phyloP scores from a whole-genome alignment of 1,139 yeast species.

The Debaryomyces sp. region DNA sequence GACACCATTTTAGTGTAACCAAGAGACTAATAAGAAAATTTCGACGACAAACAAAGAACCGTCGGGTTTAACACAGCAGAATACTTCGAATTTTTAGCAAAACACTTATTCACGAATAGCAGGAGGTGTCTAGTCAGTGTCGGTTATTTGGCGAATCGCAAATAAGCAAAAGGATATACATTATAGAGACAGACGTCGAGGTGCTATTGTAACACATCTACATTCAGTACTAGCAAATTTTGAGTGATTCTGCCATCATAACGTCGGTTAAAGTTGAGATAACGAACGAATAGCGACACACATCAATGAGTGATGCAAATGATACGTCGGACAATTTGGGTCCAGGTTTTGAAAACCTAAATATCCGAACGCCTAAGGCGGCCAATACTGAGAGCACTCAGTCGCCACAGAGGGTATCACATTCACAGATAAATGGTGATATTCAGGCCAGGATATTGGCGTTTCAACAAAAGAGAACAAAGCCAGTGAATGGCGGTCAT shows the following conservation, averaged over 20 bases:
- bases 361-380: conserved; percentile 2
- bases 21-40: neutral
- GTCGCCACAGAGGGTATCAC: conserved; percentile 17
- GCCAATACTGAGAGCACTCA: conserved; percentile 5
- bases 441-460: conserved; percentile 77
- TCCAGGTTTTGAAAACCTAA: conserved; percentile 1
- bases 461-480: conserved; percentile 66
- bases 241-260: neutral
- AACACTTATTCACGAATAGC: neutral
- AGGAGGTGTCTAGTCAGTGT: neutral
- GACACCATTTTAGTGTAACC: neutral
- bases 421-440: conserved; percentile 54
- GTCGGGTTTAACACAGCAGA: neutral
- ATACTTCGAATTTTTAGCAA: neutral
- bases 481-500: conserved; percentile 13
- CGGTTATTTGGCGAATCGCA: neutral
- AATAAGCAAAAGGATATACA: neutral
- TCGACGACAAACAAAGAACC: neutral
- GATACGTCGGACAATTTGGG: neutral
- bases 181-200: neutral
- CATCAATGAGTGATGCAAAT: conserved; percentile 6
- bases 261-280: neutral
- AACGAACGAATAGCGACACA: neutral
- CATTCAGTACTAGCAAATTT: neutral
- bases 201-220: neutral